These are phyloP conservation scores for Debaryomyces robertsiae DNA, from an alignment of 1,139 yeast genomes.

Conservation along the genomic window DNA sequence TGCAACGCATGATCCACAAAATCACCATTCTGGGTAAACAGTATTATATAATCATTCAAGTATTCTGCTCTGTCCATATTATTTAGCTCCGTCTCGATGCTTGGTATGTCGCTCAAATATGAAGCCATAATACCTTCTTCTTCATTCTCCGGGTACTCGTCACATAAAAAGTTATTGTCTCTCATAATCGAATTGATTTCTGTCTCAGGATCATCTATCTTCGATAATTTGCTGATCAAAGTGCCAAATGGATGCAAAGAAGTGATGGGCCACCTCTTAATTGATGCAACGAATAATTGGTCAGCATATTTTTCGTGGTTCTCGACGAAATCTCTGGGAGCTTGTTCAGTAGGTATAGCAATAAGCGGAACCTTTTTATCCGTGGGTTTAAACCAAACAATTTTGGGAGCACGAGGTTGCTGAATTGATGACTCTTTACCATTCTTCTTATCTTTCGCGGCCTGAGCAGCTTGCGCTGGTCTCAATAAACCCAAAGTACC, in stretches of 20 bases:
- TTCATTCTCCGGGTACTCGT: conserved; percentile 64
- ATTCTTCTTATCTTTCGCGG: conserved; percentile 66
- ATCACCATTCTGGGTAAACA: conserved; percentile 62
- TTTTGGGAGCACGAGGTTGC: conserved; percentile 73
- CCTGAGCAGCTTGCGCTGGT: conserved; percentile 95
- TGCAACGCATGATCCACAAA: conserved; percentile 81
- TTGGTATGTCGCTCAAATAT: conserved; percentile 38
- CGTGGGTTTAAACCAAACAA: conserved; percentile 98
- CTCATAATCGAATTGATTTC: conserved; percentile 89
- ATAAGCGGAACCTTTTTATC: conserved; percentile 96
- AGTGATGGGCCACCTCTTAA: conserved; percentile 98
- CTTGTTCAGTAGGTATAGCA: conserved; percentile 98
- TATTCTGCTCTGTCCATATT: conserved; percentile 56
- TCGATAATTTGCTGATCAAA: conserved; percentile 82
- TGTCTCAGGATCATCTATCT: conserved; percentile 71
- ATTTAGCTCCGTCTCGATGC: conserved; percentile 36
- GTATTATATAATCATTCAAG: conserved; percentile 62
- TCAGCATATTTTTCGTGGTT: conserved; percentile 83
- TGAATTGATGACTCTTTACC: conserved; percentile 53
- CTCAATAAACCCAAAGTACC: conserved; percentile 92
- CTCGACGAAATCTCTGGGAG: conserved; percentile 93
- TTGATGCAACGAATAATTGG: conserved; percentile 88
- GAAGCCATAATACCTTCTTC: conserved; percentile 27
- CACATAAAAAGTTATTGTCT: conserved; percentile 89
- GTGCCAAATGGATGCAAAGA: conserved; percentile 98